phyloP scores from a whole-genome alignment of 208 protist species.

The Crithidia sp. region DNA sequence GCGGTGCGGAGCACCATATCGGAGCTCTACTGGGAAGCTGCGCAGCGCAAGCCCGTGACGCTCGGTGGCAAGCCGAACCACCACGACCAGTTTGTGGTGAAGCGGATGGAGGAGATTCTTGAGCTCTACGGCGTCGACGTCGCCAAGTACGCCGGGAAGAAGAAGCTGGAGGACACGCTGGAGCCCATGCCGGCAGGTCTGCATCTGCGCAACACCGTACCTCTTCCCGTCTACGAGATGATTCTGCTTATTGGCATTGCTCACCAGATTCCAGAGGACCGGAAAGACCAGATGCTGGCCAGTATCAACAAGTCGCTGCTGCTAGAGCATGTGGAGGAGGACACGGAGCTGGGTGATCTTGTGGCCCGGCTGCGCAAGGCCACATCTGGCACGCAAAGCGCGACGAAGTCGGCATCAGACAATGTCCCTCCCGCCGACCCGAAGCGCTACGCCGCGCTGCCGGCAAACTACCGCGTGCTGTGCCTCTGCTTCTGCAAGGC shows the following conservation, averaged over 20 bases:
- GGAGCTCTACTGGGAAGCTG: slow-evolving; percentile 58
- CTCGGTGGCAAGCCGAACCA: slow-evolving; percentile 52
- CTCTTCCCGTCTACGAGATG: slow-evolving; percentile 52
- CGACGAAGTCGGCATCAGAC: not conserved
- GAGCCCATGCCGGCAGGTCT: slow-evolving; percentile 32
- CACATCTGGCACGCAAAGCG: not conserved
- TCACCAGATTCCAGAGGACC: slow-evolving; percentile 38
- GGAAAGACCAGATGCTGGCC: slow-evolving; percentile 31
- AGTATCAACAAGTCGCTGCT: slow-evolving; percentile 26
- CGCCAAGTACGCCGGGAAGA: slow-evolving; percentile 47
- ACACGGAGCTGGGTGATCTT: slow-evolving; percentile 20
- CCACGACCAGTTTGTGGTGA: slow-evolving; percentile 55
- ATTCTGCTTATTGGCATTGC: slow-evolving; percentile 42
- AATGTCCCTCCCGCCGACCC: not conserved
- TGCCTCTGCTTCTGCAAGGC: slow-evolving; percentile 31
- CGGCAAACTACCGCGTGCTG: slow-evolving; percentile 32
- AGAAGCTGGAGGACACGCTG: slow-evolving; percentile 25
- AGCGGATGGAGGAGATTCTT: slow-evolving; percentile 59
- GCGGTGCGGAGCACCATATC: slow-evolving; percentile 13
- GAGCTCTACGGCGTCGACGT: slow-evolving; percentile 25
- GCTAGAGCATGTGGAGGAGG: slow-evolving; percentile 7
- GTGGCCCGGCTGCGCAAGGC: not conserved
- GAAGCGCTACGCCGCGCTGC: not conserved
- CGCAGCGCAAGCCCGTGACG: slow-evolving; percentile 53
- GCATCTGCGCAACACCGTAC: slow-evolving; percentile 46